These are phyloP conservation scores for Tephrocybe sp. DNA, from an alignment of 768 basidiomycete genomes.

Conservation along the genomic window DNA sequence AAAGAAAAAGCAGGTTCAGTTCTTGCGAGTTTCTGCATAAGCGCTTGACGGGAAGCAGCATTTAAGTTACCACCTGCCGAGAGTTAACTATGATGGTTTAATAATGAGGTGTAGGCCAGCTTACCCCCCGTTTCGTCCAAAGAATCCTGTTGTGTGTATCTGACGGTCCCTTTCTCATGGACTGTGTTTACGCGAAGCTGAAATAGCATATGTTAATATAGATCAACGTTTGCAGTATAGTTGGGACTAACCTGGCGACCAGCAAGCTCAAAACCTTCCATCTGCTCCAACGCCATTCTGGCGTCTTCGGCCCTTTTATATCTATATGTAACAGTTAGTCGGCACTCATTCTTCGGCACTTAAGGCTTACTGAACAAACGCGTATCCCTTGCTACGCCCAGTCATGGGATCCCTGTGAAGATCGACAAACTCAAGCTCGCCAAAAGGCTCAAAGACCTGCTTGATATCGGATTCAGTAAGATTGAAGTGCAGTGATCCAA, in stretches of 20 bases:
- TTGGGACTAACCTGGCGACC: conserved; percentile 73
- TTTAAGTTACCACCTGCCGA: conserved; percentile 90
- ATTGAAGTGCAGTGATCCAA: conserved; percentile 96
- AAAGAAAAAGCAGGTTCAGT: conserved; percentile 62
- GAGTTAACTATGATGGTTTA: conserved; percentile 7
- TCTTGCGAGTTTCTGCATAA: conserved; percentile 99
- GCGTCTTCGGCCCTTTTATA: conserved; percentile 93
- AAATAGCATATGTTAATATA: conserved; percentile 9
- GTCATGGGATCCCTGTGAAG: conserved; percentile 94
- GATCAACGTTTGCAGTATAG: background rate
- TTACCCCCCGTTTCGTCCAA: conserved; percentile 89
- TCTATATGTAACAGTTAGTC: conserved; percentile 33
- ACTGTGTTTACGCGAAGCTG: conserved; percentile 90
- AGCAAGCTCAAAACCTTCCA: conserved; percentile 98
- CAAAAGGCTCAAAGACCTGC: conserved; percentile 99
- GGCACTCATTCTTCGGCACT: background rate
- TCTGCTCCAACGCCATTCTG: conserved; percentile 94
- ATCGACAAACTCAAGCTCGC: conserved; percentile 97
- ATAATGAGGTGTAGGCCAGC: background rate
- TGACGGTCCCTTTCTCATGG: conserved; percentile 82
- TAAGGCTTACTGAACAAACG: conserved; percentile 85
- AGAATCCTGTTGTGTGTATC: conserved; percentile 73
- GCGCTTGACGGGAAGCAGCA: conserved; percentile 95
- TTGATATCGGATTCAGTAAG: conserved; percentile 96
- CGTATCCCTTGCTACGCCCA: conserved; percentile 95